phyloP scores from a whole-genome alignment of 2,329 filamentous ascomycete genomes.

The Trematosphaeria pertusa region DNA sequence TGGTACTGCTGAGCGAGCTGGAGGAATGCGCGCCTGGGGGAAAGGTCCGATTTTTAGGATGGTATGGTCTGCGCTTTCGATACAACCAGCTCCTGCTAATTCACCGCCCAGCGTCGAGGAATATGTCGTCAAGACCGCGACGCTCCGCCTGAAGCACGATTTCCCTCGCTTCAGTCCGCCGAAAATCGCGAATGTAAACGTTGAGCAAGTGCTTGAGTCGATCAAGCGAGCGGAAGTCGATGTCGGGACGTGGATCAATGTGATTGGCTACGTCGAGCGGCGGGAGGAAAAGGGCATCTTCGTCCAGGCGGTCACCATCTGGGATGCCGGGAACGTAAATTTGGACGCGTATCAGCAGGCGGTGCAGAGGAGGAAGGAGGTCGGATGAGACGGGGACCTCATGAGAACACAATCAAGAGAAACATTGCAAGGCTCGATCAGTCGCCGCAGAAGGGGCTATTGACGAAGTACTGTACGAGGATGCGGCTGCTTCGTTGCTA shows the following conservation, averaged over 20 bases:
- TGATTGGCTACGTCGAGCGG: conserved; percentile 75
- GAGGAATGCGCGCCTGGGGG: conserved; percentile 60
- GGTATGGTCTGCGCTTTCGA: conserved; percentile 64
- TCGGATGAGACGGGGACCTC: conserved; percentile 12
- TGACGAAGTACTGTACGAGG: too few relatives aligned
- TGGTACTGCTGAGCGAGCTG: conserved; percentile 59
- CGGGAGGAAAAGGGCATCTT: conserved; percentile 41
- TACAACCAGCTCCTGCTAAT: conserved; percentile 8
- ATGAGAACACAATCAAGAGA: too few relatives aligned
- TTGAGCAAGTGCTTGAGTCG: conserved; percentile 72
- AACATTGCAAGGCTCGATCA: too few relatives aligned
- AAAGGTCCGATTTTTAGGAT: conserved; percentile 94
- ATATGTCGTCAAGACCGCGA: conserved; percentile 65
- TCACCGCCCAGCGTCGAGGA: conserved; percentile 61
- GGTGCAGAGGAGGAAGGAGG: conserved; percentile 24
- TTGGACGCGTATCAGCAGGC: conserved; percentile 74
- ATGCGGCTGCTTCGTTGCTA: too few relatives aligned
- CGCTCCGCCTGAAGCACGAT: conserved; percentile 72
- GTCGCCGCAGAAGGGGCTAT: too few relatives aligned
- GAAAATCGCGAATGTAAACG: conserved; percentile 68
- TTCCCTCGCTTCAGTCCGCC: conserved; percentile 56
- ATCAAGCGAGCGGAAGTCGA: conserved; percentile 69
- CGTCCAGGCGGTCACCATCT: conserved; percentile 79
- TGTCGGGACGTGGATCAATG: conserved; percentile 86
- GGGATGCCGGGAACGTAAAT: conserved; percentile 76